Base-by-base conservation (phyloP, 768 basidiomycete genomes). In the Coprinellus micaceus region DNA sequence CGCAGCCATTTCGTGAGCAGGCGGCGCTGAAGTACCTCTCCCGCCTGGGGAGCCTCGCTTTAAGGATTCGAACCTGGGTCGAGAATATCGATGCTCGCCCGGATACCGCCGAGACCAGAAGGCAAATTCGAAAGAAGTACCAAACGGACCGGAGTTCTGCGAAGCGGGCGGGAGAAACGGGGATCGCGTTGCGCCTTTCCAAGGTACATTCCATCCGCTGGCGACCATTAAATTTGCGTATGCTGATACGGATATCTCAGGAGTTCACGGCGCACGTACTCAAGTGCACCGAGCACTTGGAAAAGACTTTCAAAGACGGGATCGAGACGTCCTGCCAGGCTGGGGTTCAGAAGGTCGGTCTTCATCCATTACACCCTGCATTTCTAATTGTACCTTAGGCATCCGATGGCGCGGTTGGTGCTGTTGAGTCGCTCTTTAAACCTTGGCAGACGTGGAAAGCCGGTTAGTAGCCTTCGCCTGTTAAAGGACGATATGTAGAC, bases 261-360 rank as follows among this genome's bases (percentile, higher is more conserved):
- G 82, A 77, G 76, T 83, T 85, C 59, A 62, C 63, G 6, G 62
- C 65, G 24, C 66, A 80, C 26, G 70, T 82, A 1, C 74, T 80
- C 17, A 66, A 73, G 1, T 75, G 71, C 40, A 78, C 82, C 2
- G 53, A 66, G 5, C 74, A 76, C 24, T 71, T 85, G 13, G 75
- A 84, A 60, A 66, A 71, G 2, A 65, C 69, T 30, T 81, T 84
- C 66, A 72, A 73, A 40, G 79, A 80, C 44, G 82, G 82, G 9
- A 67, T 85, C 6, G 82, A 85, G 59, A 81, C 82, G 36, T 82
- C 80, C 56, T 83, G 82, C 59, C 72, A 72, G 45, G 66, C 68
- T 12, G 82, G 83, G 10, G 82, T 83, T 3, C 62, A 65, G n/a
- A 76, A 78, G 56, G 83, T 82, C 60, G 51, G 75, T 66, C 33